Evolutionary conservation across 2,329 filamentous ascomycete genomes (phyloP), one percentile per base, ranked within the genome.

Genomic region (Pyrenochaeta sp.): DNA sequence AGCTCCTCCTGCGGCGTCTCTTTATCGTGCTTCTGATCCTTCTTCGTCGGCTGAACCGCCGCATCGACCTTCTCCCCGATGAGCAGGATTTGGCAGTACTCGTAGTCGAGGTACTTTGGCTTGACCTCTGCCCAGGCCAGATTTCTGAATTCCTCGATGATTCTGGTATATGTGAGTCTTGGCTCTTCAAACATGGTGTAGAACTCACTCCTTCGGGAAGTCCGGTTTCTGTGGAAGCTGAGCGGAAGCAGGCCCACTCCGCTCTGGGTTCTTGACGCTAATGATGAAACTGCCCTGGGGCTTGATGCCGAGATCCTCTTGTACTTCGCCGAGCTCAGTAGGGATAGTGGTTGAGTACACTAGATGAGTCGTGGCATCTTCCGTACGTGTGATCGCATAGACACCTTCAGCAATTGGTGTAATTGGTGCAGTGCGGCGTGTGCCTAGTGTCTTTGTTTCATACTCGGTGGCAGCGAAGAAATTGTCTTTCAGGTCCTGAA

Each of bases 361-460:
- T 7, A 96, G 76, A 58, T 96, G 90, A 2, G 85, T 89, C 34
- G 87, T 82, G 0, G 85, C 77, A 1, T 84, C 84, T 20, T 69
- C 63, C 0, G 86, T 89, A 2, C 81, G 83, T 0, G 87, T 90
- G 38, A 96, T 85, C 0, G 87, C 87, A 59, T 96, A 96, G 0
- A 96, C 84, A 1, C 91, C 92, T 67, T 96, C 90, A 0, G 85
- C 91, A n/a, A 91, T 78, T 0, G 89, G 88, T 0, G 81, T 86
- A 1, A 88, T 86, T 1, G 87, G 83, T 0, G 89, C 85, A 0
- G 77, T 79, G 36, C 87, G 84, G 9, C 88, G 81, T 10, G 81
- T 82, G 1, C 90, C 89, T 2, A 73, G 76, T 0, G 90, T 93
- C 73, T 90, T 86, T 6, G 90, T 96, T 37, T 83, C 78, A 65